Evolutionary conservation across 2,329 filamentous ascomycete species (phyloP).

Genomic region (Niveomyces coronatus): DNA sequence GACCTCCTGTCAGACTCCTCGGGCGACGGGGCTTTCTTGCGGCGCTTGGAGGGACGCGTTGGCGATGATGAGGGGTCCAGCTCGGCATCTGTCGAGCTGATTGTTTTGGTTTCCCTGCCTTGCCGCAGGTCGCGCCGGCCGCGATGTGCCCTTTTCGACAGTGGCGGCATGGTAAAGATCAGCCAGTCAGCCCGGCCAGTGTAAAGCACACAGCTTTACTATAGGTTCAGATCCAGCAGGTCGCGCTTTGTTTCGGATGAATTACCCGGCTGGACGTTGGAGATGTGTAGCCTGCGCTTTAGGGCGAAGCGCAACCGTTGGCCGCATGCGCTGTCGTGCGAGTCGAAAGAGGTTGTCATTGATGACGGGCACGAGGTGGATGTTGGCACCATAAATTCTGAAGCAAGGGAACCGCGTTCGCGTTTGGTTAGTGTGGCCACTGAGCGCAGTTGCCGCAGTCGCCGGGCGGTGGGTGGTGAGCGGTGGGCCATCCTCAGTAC

Average conservation of each 20-base stretch:
- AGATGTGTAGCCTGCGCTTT: not conserved
- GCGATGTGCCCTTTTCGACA: constrained; percentile 27
- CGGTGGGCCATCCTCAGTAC: too few relatives aligned
- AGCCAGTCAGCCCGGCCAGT: too few relatives aligned
- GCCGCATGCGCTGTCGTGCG: not conserved
- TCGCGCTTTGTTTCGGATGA: not conserved
- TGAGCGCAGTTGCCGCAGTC: too few relatives aligned
- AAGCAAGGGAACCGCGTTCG: constrained; percentile 10
- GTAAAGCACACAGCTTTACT: too few relatives aligned
- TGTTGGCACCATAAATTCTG: constrained; percentile 1
- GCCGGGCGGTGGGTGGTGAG: too few relatives aligned
- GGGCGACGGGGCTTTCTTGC: constrained; percentile 37
- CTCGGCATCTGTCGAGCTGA: constrained; percentile 21
- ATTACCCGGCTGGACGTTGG: not conserved
- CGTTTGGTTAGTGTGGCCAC: constrained; percentile 7
- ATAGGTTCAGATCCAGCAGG: too few relatives aligned
- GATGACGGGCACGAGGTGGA: not conserved
- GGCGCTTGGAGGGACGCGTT: constrained; percentile 51
- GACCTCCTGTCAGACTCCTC: constrained; percentile 10
- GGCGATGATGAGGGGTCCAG: constrained; percentile 49
- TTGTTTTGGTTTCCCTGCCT: constrained; percentile 20
- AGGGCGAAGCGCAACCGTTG: not conserved
- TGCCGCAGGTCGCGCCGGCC: constrained; percentile 29
- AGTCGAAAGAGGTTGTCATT: not conserved
- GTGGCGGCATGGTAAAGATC: constrained; percentile 31